phyloP scores from a whole-genome alignment of 2,329 filamentous ascomycete species.

The Cordyceps cateniannulata region DNA sequence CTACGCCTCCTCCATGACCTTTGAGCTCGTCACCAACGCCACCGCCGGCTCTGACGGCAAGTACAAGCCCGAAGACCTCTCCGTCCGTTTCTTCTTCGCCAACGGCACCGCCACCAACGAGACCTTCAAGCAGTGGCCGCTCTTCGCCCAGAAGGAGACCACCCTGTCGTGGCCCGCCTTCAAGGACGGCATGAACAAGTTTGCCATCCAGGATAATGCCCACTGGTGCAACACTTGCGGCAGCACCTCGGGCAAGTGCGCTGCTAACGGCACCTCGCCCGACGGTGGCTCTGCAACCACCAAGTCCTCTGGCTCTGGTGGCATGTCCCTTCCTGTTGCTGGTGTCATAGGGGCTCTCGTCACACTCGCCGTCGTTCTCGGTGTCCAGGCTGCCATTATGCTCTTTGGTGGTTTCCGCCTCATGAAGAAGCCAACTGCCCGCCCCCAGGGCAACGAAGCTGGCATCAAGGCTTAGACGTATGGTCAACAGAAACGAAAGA shows the following conservation, averaged over 20 bases:
- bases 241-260: slow-evolving; percentile 62
- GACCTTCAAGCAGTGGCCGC: slow-evolving; percentile 45
- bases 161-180: slow-evolving; percentile 66
- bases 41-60: slow-evolving; percentile 31
- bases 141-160: slow-evolving; percentile 51
- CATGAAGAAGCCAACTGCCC: slow-evolving; percentile 39
- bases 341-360: slow-evolving; percentile 75
- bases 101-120: slow-evolving; percentile 51
- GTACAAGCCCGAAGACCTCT: slow-evolving; percentile 42
- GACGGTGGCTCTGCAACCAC: slow-evolving; percentile 20
- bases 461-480: neutral
- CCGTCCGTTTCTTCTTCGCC: slow-evolving; percentile 54
- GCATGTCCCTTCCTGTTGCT: slow-evolving; percentile 64
- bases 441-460: slow-evolving; percentile 10
- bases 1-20: slow-evolving; percentile 75
- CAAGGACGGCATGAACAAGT: slow-evolving; percentile 52
- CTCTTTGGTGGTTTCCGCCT: slow-evolving; percentile 38
- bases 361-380: slow-evolving; percentile 44
- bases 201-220: slow-evolving; percentile 57
- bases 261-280: slow-evolving; percentile 25
- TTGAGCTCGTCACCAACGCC: slow-evolving; percentile 62
- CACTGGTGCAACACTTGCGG: slow-evolving; percentile 74
- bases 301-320: slow-evolving; percentile 19
- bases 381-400: slow-evolving; percentile 37
- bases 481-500: neutral